A percentile compares a stretch with the other conserved stretches of the same genome.
These are phyloP conservation scores for Balakata baccata DNA, from an alignment of 345 rosid species.

Conservation along the genomic window DNA sequence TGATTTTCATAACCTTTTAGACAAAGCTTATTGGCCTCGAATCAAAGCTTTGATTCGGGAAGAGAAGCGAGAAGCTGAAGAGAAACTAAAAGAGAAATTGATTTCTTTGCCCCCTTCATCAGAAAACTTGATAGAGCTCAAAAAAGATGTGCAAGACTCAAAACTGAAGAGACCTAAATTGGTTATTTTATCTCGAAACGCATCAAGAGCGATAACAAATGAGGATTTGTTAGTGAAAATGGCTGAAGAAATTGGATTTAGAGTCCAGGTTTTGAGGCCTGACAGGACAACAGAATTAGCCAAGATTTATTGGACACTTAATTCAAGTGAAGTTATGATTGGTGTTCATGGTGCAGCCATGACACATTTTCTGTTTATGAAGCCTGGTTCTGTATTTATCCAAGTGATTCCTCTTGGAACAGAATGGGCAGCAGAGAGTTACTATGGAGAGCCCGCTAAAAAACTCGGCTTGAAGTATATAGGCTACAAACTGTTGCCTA, in stretches of 20 bases:
- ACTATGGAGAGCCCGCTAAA: slow-evolving; percentile 74
- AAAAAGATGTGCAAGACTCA: slow-evolving; percentile 5
- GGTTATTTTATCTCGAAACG: slow-evolving; percentile 61
- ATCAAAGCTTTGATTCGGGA: slow-evolving; percentile 45
- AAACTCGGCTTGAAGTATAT: slow-evolving; percentile 70
- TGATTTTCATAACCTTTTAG: slow-evolving; percentile 60
- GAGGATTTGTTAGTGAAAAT: slow-evolving; percentile 53
- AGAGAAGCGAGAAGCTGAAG: slow-evolving; percentile 38
- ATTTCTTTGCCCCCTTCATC: slow-evolving; percentile 24
- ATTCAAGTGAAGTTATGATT: slow-evolving; percentile 71
- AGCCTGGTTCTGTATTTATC: slow-evolving; percentile 62
- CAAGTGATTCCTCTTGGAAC: slow-evolving; percentile 82
- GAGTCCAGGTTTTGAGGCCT: slow-evolving; percentile 57
- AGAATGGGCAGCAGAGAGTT: slow-evolving; percentile 79
- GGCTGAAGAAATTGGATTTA: slow-evolving; percentile 60
- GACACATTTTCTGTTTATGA: slow-evolving; percentile 82
- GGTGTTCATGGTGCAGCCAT: slow-evolving; percentile 94
- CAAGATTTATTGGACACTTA: slow-evolving; percentile 50
- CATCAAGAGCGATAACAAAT: slow-evolving; percentile 61
- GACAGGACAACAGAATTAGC: slow-evolving; percentile 57
- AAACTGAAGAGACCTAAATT: slow-evolving; percentile 50
- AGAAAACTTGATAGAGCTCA: slow-evolving; percentile 6
- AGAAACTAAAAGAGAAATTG: slow-evolving; percentile 28
- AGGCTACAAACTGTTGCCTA: slow-evolving; percentile 51
- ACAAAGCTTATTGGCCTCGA: slow-evolving; percentile 53